Percentiles rank a stretch among this genome's conserved stretches.
Evolutionary conservation across 169 alveolate genomes (phyloP).

Genomic region (Toxoplasma gondii): DNA sequence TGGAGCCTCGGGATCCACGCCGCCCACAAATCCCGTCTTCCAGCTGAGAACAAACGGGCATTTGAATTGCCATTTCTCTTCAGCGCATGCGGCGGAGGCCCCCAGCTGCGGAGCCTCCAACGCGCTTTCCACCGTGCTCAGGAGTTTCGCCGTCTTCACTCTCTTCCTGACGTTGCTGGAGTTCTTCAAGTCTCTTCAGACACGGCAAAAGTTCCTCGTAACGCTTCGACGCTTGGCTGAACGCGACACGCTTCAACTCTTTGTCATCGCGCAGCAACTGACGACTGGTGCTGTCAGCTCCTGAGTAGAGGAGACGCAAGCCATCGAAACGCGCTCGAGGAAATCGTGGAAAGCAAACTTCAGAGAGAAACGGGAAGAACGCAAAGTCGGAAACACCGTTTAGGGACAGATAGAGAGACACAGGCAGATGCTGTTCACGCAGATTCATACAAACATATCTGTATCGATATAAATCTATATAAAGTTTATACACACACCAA

Average conservation of each 20-base stretch:
- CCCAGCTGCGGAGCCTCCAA: not conserved
- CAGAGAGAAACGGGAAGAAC: no score
- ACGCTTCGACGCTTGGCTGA: not conserved
- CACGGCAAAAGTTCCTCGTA: slow-evolving; percentile 22
- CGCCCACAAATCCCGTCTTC: no score
- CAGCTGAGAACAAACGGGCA: no score
- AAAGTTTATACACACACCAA: no score
- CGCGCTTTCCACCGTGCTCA: not conserved
- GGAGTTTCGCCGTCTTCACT: not conserved
- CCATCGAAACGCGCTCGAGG: not conserved
- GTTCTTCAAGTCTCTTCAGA: slow-evolving; percentile 19
- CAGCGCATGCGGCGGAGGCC: not conserved
- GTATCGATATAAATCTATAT: not conserved
- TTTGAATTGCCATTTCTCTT: no score
- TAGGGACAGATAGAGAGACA: no score
- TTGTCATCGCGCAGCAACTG: slow-evolving; percentile 14
- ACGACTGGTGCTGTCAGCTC: not conserved
- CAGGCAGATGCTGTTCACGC: no score
- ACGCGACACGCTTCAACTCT: slow-evolving; percentile 25
- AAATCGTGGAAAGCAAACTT: no score
- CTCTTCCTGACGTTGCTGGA: not conserved
- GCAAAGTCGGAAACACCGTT: no score
- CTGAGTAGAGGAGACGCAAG: not conserved
- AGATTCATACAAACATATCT: no score
- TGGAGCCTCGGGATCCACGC: no score